A percentile compares a stretch with the other conserved stretches of the same genome.
Conservation (phyloP, 73 alveolate species). For the Tetrahymena thermophila region DNA sequence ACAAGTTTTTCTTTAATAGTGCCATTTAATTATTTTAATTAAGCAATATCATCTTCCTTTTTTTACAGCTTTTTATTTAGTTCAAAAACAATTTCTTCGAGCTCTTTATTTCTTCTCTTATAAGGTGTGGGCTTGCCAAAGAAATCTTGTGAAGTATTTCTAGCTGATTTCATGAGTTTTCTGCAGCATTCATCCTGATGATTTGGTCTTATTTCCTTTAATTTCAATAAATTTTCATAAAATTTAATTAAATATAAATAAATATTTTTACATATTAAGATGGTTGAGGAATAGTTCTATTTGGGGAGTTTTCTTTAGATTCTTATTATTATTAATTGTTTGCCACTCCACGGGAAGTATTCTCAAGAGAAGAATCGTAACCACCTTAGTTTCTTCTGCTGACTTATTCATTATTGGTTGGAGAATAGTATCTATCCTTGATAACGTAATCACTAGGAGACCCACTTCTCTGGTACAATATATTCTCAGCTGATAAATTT, state of each 20-base stretch:
- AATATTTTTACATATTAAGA: neutral
- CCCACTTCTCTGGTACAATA: neutral
- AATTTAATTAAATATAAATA: neutral
- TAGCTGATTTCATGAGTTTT: neutral
- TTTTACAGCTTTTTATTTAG: neutral
- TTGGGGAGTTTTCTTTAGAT: neutral
- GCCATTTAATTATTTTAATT: neutral
- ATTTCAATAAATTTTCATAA: neutral
- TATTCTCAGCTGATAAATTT: neutral
- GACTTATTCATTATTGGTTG: neutral
- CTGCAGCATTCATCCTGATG: neutral
- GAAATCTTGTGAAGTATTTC: neutral
- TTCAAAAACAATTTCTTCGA: neutral
- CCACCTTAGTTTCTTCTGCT: neutral
- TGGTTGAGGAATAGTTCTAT: neutral
- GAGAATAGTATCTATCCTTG: neutral
- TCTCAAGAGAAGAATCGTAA: neutral
- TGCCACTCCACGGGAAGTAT: neutral
- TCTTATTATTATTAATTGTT: neutral
- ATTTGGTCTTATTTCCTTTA: neutral
- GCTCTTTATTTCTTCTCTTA: neutral
- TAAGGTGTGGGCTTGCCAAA: neutral
- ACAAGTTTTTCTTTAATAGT: neutral
- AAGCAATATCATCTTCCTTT: neutral
- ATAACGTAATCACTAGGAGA: neutral